These are phyloP conservation scores for Mortierella sp. DNA, from an alignment of 371 early-diverging fungal species.

Conservation along the genomic window DNA sequence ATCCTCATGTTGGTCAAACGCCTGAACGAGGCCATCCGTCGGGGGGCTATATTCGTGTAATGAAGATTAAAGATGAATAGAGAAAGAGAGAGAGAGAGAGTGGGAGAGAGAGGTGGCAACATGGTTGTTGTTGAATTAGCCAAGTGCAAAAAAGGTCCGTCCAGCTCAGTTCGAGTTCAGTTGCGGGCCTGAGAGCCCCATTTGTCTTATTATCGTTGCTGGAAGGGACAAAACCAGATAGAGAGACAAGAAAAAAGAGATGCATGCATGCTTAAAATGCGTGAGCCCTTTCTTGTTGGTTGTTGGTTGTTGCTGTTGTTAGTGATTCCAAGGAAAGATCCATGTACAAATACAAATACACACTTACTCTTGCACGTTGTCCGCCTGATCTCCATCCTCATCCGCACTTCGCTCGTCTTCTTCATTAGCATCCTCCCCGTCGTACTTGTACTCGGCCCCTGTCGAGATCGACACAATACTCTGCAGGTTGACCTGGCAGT, in stretches of 20 bases:
- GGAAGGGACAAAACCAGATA: background rate
- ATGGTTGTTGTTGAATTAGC: background rate
- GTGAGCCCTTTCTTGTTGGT: background rate
- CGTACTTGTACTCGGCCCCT: slow-evolving; percentile 67
- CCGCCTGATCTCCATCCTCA: slow-evolving; percentile 23
- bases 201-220: slow-evolving; percentile 2
- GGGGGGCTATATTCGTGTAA: slow-evolving; percentile 61
- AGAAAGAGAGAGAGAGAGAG: background rate
- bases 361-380: slow-evolving; percentile 50
- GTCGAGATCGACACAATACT: slow-evolving; percentile 88
- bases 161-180: background rate
- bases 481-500: slow-evolving; percentile 88
- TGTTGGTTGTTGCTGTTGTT: background rate
- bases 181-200: slow-evolving; percentile 7
- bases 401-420: slow-evolving; percentile 45
- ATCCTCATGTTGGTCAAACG: slow-evolving; percentile 94
- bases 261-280: slow-evolving; percentile 13
- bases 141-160: background rate
- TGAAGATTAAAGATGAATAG: background rate
- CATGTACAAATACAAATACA: background rate
- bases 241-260: background rate
- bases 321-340: slow-evolving; percentile 5
- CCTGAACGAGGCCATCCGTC: slow-evolving; percentile 84
- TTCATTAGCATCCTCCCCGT: slow-evolving; percentile 55
- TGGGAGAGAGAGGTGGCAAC: background rate